Conservation (phyloP, 2,329 filamentous ascomycete genomes). For the Colletotrichum sp. region DNA sequence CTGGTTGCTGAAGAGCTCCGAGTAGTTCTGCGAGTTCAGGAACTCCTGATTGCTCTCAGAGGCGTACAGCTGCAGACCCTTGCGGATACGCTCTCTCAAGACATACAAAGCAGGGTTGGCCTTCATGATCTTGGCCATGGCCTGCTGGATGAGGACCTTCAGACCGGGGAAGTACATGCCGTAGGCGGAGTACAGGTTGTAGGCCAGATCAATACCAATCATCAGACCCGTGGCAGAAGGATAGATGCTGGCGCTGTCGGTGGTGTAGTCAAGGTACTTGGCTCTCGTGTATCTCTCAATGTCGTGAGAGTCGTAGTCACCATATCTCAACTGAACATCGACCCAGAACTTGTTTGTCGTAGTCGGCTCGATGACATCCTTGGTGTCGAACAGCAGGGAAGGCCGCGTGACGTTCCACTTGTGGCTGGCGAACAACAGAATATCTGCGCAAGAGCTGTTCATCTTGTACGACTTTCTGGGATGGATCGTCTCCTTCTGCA, state of each 20-base stretch:
- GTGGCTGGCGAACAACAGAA: constrained; percentile 93
- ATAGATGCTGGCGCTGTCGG: constrained; percentile 98
- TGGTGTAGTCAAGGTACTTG: constrained; percentile 98
- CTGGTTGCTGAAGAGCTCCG: constrained; percentile 98
- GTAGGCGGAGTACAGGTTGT: constrained; percentile 98
- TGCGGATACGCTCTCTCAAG: constrained; percentile 94
- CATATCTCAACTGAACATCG: constrained; percentile 94
- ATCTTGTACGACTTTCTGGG: constrained; percentile 99
- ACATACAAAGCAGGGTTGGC: constrained; percentile 97
- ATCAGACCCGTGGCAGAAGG: constrained; percentile 95
- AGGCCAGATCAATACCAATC: constrained; percentile 96
- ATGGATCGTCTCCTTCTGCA: constrained; percentile 99
- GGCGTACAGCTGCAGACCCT: constrained; percentile 96
- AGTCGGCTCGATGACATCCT: constrained; percentile 90
- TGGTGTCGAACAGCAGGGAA: constrained; percentile 92
- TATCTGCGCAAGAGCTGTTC: constrained; percentile 99
- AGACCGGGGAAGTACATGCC: constrained; percentile 98
- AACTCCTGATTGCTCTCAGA: constrained; percentile 99
- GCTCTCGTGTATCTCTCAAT: constrained; percentile 97
- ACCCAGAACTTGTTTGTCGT: constrained; percentile 99
- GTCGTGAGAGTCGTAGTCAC: constrained; percentile 98
- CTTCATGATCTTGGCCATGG: constrained; percentile 99
- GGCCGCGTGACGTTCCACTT: constrained; percentile 98
- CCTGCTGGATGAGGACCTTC: constrained; percentile 94
- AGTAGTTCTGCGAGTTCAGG: constrained; percentile 99